These are phyloP conservation scores for Paecilomyces fulvus DNA, from an alignment of 2,329 filamentous ascomycete species.

Conservation along the genomic window DNA sequence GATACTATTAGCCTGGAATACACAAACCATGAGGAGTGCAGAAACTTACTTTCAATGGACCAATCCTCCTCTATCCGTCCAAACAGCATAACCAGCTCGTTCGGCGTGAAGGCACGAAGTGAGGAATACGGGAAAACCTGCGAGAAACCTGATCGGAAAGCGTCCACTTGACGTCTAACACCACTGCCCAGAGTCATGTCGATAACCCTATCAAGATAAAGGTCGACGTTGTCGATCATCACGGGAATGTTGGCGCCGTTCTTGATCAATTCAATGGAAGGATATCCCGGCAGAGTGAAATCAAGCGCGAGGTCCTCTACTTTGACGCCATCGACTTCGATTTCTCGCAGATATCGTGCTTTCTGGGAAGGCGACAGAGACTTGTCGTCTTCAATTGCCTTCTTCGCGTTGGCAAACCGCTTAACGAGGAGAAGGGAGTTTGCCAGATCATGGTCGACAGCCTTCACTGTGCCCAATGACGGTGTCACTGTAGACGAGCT, in stretches of 20 bases:
- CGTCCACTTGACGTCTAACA: conserved; percentile 79
- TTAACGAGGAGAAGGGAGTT: conserved; percentile 80
- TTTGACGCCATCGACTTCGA: conserved; percentile 64
- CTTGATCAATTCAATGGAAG: conserved; percentile 70
- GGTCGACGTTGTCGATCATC: conserved; percentile 82
- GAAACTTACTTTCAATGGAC: conserved; percentile 81
- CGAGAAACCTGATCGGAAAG: conserved; percentile 84
- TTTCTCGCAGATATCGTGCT: conserved; percentile 56
- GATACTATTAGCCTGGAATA: conserved; percentile 6
- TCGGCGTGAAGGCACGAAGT: conserved; percentile 85
- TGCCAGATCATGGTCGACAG: conserved; percentile 78
- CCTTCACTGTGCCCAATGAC: conserved; percentile 80
- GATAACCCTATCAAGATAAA: conserved; percentile 81
- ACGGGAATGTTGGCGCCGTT: conserved; percentile 67
- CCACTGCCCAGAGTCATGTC: conserved; percentile 86
- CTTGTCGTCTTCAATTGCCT: conserved; percentile 66
- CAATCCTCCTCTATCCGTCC: conserved; percentile 91
- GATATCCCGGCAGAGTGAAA: conserved; percentile 89
- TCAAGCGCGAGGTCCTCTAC: conserved; percentile 87
- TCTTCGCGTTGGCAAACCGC: conserved; percentile 76
- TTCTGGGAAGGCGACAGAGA: conserved; percentile 62
- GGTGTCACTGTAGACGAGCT: conserved; percentile 60
- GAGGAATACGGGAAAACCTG: conserved; percentile 95
- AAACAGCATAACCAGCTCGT: conserved; percentile 90
- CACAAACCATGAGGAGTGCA: background rate